These are phyloP conservation scores for Phanerochaete sordida DNA, from an alignment of 768 basidiomycete genomes.

Conservation along the genomic window DNA sequence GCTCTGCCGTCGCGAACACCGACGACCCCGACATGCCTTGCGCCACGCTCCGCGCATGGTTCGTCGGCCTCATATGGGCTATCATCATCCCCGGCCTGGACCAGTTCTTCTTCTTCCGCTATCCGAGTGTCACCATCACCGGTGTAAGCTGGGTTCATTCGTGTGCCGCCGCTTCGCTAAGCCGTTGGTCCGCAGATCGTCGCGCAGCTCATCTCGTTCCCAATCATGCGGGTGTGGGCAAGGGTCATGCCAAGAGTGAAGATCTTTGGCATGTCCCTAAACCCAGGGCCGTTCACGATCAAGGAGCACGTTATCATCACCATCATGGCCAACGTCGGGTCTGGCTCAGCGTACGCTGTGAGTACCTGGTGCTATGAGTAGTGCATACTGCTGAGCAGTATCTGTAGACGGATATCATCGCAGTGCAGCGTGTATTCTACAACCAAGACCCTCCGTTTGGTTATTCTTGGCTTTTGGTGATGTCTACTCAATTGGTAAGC, in stretches of 20 bases:
- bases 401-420: conserved; percentile 55
- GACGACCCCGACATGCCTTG: conserved; percentile 68
- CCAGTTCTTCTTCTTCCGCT: conserved; percentile 47
- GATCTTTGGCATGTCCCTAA: conserved; percentile 57
- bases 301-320: conserved; percentile 75
- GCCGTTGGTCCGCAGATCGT: conserved; percentile 38
- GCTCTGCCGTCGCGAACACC: conserved; percentile 67
- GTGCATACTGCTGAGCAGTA: neutral
- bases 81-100: conserved; percentile 44
- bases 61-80: conserved; percentile 66
- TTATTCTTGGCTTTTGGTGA: conserved; percentile 27
- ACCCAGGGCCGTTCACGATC: conserved; percentile 72
- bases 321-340: conserved; percentile 62
- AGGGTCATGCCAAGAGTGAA: conserved; percentile 46
- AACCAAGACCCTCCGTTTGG: conserved; percentile 34
- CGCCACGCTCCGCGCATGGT: conserved; percentile 63
- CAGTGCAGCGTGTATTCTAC: conserved; percentile 72
- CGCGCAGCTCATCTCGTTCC: conserved; percentile 68
- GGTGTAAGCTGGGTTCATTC: conserved; percentile 25
- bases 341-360: conserved; percentile 61
- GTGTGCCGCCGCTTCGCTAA: conserved; percentile 14
- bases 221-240: conserved; percentile 62
- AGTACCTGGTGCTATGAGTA: conserved; percentile 14
- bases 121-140: conserved; percentile 32
- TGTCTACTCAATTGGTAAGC: conserved; percentile 14